Evolutionary conservation across 352 stramenopile species (phyloP), one percentile per base, ranked within the genome.

Genomic region (Pythium folliculosum): DNA sequence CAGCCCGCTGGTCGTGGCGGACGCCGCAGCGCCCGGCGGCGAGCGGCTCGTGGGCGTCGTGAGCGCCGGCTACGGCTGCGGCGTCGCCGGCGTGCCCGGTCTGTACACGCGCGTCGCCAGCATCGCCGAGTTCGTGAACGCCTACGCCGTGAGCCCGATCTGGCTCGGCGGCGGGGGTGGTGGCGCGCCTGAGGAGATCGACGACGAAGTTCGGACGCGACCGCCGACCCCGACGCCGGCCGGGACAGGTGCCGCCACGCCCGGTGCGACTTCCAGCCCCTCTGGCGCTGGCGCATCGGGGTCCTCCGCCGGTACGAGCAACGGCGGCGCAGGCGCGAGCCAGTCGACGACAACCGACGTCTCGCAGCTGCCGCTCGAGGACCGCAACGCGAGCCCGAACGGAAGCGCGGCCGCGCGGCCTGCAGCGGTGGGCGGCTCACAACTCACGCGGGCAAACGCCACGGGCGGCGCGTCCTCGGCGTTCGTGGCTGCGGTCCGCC

Each of bases 51-150:
- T 76, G 13, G 75, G 75, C 19, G 43, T 81, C 37, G 75, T 81
- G 38, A 81, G 75, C 56, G 63, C 69, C 2, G 77, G 77, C 10
- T 75, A 78, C 53, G 74, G 69, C 43, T 84, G 77, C 37, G 77
- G 73, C 14, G 32, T 77, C 9, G 63, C 51, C 4, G 65, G 69
- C 22, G 65, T 80, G 0, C 77, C 77, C 4, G 77, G 77, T 1
- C 58, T 84, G 21, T 84, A 84, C 60, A 68, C 63, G 47, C 76
- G 76, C n/a, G 65, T 81, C 16, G 62, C 65, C 9, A 57, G 35
- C 25, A 23, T 80, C 21, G 19, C 27, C 5, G 17, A 48, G 14
- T 83, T 83, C 53, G 73, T 81, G n/a, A 47, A 71, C 12, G 65
- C 61, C 14, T 74, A 81, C 63, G 27, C 63, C 23, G 49, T 63